Conservation (phyloP, 2,329 filamentous ascomycete species). For the Microcyclosporella mali region DNA sequence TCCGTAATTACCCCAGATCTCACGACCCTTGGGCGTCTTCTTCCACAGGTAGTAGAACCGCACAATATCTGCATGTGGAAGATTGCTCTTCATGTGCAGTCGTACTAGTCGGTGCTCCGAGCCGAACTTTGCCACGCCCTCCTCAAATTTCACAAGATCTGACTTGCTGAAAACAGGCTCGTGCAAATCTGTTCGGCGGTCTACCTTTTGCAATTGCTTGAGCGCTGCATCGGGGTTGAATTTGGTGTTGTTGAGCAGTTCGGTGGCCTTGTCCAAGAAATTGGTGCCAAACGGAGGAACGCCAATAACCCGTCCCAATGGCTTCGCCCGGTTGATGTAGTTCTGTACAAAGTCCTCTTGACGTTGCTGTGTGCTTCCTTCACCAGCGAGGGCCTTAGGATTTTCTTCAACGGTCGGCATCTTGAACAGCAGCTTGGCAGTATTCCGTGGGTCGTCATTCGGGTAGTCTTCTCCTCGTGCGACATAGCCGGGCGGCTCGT, state of each 20-base stretch:
- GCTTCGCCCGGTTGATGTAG: conserved; percentile 67
- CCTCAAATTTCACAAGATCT: conserved; percentile 86
- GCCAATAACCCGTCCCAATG: conserved; percentile 60
- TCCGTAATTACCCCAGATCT: conserved; percentile 84
- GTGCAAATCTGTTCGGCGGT: conserved; percentile 66
- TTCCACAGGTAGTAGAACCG: conserved; percentile 98
- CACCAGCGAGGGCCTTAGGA: conserved; percentile 15
- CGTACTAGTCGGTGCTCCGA: conserved; percentile 81
- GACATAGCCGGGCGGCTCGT: conserved; percentile 81
- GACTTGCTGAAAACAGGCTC: conserved; percentile 73
- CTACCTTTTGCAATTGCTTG: conserved; percentile 59
- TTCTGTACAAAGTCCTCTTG: conserved; percentile 60
- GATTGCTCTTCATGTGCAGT: conserved; percentile 70
- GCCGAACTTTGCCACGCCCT: conserved; percentile 81
- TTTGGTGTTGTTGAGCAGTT: conserved; percentile 63
- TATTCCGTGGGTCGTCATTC: conserved; percentile 66
- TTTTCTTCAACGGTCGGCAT: conserved; percentile 41
- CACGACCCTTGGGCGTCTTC: conserved; percentile 75
- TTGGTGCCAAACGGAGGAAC: conserved; percentile 75
- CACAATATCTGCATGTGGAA: conserved; percentile 72
- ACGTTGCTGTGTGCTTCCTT: conserved; percentile 5
- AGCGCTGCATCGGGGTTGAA: conserved; percentile 69
- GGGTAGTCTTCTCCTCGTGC: conserved; percentile 73
- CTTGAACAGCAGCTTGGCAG: conserved; percentile 71
- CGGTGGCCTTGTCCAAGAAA: conserved; percentile 74